Base-by-base conservation (phyloP, 2,329 filamentous ascomycete genomes). In the Myriangium duriaei region DNA sequence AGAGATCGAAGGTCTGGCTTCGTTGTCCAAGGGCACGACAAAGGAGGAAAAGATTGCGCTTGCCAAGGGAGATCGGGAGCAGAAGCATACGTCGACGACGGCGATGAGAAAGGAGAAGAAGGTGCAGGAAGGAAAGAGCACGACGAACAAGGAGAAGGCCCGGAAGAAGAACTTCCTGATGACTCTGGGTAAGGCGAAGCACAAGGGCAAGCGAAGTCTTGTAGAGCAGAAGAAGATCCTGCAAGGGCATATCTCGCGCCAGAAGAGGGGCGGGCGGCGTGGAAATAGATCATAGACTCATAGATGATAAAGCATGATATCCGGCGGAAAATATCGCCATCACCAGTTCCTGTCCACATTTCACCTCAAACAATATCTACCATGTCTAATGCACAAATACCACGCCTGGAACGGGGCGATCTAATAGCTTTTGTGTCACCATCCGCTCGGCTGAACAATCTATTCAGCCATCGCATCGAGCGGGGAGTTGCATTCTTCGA, bases 91-190 rank as follows among this genome's bases (percentile, higher is more conserved):
- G 66, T 82, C 76, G 45, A 91, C 83, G 38, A 78, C 84, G 46
- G 86, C 86, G 11, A 78, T 83, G 55, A 72, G 82, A 52, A 84
- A 85, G 69, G 76, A 84, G 57, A 84, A 87, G 70, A 93, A 93
- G 72, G 76, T 79, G 51, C 71, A 76, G 2, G 75, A 86, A 62
- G 91, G 91, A 53, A 96, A 96, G 76, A 93, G 83, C 57, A 87
- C 85, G 26, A 96, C 88, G 48, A 98, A 98, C 64, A 83, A 82
- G 65, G 91, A 98, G 68, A 98, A 98, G 74, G 76, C 82, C 30
- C 71, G 88, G 49, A 85, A 84, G 72, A 98, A 98, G 81, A 98
- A 98, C 61, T 93, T 98, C 63, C 58, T 98, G 52, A 98, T 98
- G 91, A 96, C 88, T 28, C 64, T 98, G 43, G 84, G 88, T 42